These are phyloP conservation scores for Lipomyces lipofer DNA, from an alignment of 805 yeast genomes.

Conservation along the genomic window DNA sequence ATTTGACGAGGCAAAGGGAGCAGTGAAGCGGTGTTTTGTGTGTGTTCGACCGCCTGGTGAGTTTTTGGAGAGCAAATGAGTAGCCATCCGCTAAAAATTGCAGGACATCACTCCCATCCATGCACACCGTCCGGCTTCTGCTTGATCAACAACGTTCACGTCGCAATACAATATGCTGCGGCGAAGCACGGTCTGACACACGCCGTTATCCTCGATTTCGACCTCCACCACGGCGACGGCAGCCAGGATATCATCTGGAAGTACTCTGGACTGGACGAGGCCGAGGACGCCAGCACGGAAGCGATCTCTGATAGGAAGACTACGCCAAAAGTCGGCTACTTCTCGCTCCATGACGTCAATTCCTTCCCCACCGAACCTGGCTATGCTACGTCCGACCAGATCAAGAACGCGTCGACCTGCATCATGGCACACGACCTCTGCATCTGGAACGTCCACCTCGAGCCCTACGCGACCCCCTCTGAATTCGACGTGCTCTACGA, in stretches of 20 bases:
- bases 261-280: slow-evolving; percentile 56
- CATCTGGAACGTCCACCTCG: slow-evolving; percentile 82
- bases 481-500: slow-evolving; percentile 67
- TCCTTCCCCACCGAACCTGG: slow-evolving; percentile 84
- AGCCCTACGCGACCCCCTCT: slow-evolving; percentile 60
- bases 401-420: slow-evolving; percentile 77
- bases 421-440: slow-evolving; percentile 72
- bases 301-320: not conserved
- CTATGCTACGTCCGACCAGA: slow-evolving; percentile 67
- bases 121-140: slow-evolving; percentile 86
- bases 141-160: slow-evolving; percentile 75
- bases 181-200: slow-evolving; percentile 66
- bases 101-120: slow-evolving; percentile 86
- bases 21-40: slow-evolving; percentile 19
- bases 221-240: slow-evolving; percentile 88
- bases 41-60: slow-evolving; percentile 29
- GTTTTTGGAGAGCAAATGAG: no score
- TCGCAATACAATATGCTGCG: slow-evolving; percentile 75
- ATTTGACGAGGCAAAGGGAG: slow-evolving; percentile 40
- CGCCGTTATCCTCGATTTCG: slow-evolving; percentile 79
- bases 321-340: slow-evolving; percentile 70
- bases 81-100: slow-evolving; percentile 68
- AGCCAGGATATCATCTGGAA: slow-evolving; percentile 85
- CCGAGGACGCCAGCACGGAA: slow-evolving; percentile 28
- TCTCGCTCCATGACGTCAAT: slow-evolving; percentile 80